Conservation (phyloP, 2,329 filamentous ascomycete species). For the Neonectria neomacrospora region DNA sequence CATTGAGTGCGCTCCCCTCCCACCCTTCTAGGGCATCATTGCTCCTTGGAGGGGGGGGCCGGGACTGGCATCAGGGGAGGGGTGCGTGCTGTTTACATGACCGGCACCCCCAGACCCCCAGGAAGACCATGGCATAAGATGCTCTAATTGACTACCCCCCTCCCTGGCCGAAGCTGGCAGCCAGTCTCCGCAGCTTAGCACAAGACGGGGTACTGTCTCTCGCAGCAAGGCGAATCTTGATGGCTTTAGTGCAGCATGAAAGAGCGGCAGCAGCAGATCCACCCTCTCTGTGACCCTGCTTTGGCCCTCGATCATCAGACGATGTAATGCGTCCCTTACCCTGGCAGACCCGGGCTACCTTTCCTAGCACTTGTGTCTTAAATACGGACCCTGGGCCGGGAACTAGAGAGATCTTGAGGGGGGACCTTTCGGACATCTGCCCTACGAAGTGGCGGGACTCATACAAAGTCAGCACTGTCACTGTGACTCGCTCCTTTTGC, state of each 20-base stretch:
- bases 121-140: constrained; percentile 65
- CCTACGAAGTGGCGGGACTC: constrained; percentile 33
- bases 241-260: constrained; percentile 47
- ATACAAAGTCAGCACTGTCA: constrained; percentile 43
- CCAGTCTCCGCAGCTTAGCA: constrained; percentile 48
- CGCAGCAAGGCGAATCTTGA: constrained; percentile 43
- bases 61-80: constrained; percentile 44
- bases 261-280: constrained; percentile 42
- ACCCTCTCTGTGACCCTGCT: constrained; percentile 44
- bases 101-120: constrained; percentile 51
- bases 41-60: constrained; percentile 27
- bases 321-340: constrained; percentile 43
- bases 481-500: constrained; percentile 36
- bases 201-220: constrained; percentile 38
- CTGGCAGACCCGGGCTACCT: constrained; percentile 39
- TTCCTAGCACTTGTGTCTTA: constrained; percentile 44
- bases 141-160: constrained; percentile 67
- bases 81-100: constrained; percentile 60
- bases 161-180: constrained; percentile 48
- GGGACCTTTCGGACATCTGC: constrained; percentile 39
- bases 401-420: constrained; percentile 42
- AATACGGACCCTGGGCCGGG: constrained; percentile 45
- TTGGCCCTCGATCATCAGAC: constrained; percentile 46
- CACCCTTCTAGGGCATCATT: constrained; percentile 40
- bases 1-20: constrained; percentile 34